These are phyloP conservation scores for Euphorbia peplus DNA, from an alignment of 345 rosid genomes.

Conservation along the genomic window DNA sequence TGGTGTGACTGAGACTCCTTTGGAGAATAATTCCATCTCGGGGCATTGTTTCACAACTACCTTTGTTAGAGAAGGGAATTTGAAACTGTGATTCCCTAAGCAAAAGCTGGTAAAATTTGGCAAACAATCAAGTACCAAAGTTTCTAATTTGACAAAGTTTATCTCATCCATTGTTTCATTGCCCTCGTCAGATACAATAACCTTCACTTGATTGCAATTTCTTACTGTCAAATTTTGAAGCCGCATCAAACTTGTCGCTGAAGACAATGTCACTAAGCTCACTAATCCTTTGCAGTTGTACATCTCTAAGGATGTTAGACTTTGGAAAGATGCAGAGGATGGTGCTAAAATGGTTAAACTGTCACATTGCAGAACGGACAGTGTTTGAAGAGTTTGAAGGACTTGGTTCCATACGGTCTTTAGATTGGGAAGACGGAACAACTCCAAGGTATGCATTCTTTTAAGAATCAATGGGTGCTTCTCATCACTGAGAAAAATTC, in stretches of 20 bases:
- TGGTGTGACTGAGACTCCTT: slow-evolving; percentile 4
- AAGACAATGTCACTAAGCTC: neutral
- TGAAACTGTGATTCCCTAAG: neutral
- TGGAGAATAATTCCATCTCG: neutral
- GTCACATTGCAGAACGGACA: neutral
- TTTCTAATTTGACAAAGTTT: neutral
- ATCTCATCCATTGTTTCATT: neutral
- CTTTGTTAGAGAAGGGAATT: slow-evolving; percentile 6
- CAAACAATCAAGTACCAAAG: neutral
- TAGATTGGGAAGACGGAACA: neutral
- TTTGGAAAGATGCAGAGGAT: neutral
- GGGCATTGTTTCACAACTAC: slow-evolving; percentile 2
- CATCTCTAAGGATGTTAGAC: neutral
- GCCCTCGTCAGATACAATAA: neutral
- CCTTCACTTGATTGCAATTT: slow-evolving; percentile 13
- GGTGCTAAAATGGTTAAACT: slow-evolving; percentile 9
- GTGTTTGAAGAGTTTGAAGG: slow-evolving; percentile 11
- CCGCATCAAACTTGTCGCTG: slow-evolving; percentile 3
- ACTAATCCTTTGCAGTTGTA: neutral
- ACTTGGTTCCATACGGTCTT: slow-evolving; percentile 9
- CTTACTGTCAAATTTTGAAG: neutral
- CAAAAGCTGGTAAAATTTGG: slow-evolving; percentile 4
- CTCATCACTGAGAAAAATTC: neutral
- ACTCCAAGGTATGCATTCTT: neutral
- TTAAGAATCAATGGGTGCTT: neutral